Percentiles rank a stretch among this genome's conserved stretches.
Conservation (phyloP, 768 basidiomycete genomes). For the Xerocomellus dryophilus region DNA sequence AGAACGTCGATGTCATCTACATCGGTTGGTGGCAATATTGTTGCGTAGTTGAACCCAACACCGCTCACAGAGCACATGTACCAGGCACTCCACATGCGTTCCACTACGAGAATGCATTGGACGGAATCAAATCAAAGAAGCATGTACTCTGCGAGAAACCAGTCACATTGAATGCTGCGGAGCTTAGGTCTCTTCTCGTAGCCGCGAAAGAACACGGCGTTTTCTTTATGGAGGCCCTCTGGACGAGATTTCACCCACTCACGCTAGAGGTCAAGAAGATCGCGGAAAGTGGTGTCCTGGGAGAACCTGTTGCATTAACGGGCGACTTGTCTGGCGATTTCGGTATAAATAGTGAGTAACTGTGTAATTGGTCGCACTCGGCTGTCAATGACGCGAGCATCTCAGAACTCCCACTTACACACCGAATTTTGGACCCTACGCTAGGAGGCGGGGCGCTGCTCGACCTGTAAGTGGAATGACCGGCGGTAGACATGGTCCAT, state of each 20-base stretch:
- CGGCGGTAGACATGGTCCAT: background rate
- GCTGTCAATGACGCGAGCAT: background rate
- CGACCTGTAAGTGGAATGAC: conserved; percentile 59
- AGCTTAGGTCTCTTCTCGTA: conserved; percentile 67
- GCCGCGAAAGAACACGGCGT: conserved; percentile 75
- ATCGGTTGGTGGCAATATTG: conserved; percentile 46
- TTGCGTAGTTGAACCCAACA: background rate
- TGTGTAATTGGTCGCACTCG: background rate
- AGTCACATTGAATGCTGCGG: conserved; percentile 72
- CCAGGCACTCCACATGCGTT: conserved; percentile 80
- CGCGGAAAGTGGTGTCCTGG: conserved; percentile 60
- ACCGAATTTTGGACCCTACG: conserved; percentile 74
- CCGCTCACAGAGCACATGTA: conserved; percentile 1
- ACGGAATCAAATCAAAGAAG: conserved; percentile 75
- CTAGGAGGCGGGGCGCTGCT: conserved; percentile 83
- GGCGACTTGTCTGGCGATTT: conserved; percentile 79
- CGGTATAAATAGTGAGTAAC: conserved; percentile 51
- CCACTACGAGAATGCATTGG: conserved; percentile 76
- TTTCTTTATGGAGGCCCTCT: conserved; percentile 92
- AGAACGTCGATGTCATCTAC: conserved; percentile 77
- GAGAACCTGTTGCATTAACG: conserved; percentile 61
- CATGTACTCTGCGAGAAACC: conserved; percentile 90
- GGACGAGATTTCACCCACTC: conserved; percentile 82
- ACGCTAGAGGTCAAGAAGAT: conserved; percentile 60
- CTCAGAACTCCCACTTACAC: conserved; percentile 61